Conservation (phyloP, 2,329 filamentous ascomycete genomes). For the Fusarium xyrophilum region DNA sequence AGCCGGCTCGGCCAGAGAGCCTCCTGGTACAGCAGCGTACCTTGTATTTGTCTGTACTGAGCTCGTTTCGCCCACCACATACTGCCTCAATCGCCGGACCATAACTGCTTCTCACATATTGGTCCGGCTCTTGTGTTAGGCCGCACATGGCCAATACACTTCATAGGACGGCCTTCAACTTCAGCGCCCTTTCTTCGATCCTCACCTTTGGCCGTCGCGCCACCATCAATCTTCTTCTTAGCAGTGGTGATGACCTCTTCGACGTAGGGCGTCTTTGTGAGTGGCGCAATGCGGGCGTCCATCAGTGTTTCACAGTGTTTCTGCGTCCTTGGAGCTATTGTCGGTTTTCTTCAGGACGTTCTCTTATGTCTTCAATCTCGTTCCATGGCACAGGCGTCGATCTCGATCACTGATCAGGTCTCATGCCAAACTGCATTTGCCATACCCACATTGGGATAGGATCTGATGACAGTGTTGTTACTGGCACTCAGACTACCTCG, state of each 20-base stretch:
- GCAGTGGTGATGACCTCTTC: fast-evolving
- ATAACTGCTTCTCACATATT: fast-evolving
- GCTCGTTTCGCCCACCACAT: fast-evolving
- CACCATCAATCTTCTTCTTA: fast-evolving
- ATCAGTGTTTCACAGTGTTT: not conserved
- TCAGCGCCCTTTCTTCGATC: not conserved
- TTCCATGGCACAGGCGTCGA: no score
- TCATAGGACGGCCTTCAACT: not conserved
- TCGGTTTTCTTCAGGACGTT: no score
- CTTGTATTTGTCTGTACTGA: not conserved
- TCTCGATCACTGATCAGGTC: no score
- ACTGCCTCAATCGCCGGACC: fast-evolving
- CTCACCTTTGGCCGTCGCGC: not conserved
- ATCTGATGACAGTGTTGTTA: no score
- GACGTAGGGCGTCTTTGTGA: fast-evolving
- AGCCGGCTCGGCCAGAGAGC: fast-evolving
- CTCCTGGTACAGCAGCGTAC: fast-evolving
- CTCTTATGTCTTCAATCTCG: no score
- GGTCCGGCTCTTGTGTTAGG: not conserved
- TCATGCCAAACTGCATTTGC: no score
- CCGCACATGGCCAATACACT: fast-evolving
- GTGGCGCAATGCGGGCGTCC: not conserved
- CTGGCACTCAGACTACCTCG: no score
- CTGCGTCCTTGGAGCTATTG: not conserved
- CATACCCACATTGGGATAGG: no score